Evolutionary conservation across 1,139 yeast genomes (phyloP).

Genomic region (Diutina siamensis): DNA sequence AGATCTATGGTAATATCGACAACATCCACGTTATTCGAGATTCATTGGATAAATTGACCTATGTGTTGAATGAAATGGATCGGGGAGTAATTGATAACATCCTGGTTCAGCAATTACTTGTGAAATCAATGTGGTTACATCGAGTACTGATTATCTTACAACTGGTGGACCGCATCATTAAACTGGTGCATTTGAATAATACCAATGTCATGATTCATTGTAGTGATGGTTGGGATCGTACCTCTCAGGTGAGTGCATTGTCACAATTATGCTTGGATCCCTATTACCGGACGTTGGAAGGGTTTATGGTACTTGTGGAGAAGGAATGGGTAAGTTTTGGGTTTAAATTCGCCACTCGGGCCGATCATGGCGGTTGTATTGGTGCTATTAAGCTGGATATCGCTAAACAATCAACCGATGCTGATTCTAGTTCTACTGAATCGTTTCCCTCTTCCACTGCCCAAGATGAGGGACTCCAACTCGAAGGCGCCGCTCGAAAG

Average conservation of each 20-base stretch:
- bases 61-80: conserved; percentile 61
- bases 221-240: conserved; percentile 98
- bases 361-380: conserved; percentile 54
- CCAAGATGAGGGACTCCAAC: background rate
- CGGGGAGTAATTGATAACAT: conserved; percentile 19
- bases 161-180: conserved; percentile 68
- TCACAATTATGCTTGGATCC: conserved; percentile 88
- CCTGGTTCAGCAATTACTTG: conserved; percentile 32
- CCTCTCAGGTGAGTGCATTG: conserved; percentile 78
- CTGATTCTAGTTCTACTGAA: background rate
- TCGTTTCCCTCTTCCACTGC: background rate
- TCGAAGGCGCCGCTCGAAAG: conserved; percentile 8
- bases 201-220: conserved; percentile 85
- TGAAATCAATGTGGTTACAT: conserved; percentile 72
- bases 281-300: conserved; percentile 73
- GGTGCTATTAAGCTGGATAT: conserved; percentile 18
- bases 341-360: conserved; percentile 75
- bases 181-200: conserved; percentile 69
- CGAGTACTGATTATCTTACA: conserved; percentile 58
- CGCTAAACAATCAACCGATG: background rate
- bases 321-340: conserved; percentile 97
- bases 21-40: conserved; percentile 94
- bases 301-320: conserved; percentile 76
- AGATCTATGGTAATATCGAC: conserved; percentile 81
- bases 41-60: conserved; percentile 52